phyloP scores from a whole-genome alignment of 306 rosid species.

The Cucurbita argyrosperma region DNA sequence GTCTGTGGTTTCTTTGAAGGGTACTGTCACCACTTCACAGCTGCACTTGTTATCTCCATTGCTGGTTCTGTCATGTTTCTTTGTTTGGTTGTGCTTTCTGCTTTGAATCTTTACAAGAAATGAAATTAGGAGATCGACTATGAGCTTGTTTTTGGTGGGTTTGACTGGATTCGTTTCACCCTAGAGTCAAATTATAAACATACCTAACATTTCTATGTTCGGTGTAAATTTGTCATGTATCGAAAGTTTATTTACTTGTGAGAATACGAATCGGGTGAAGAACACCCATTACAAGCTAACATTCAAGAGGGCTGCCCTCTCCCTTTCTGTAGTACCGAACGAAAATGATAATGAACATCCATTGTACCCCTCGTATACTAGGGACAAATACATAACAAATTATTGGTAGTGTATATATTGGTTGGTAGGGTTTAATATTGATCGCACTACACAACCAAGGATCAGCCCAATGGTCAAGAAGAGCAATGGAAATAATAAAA shows the following conservation, averaged over 20 bases:
- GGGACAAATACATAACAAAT: not conserved
- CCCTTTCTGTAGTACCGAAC: not conserved
- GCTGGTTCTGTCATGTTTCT: constrained; percentile 29
- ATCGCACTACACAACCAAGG: too few species aligned
- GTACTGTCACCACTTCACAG: constrained; percentile 34
- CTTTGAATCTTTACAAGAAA: constrained; percentile 21
- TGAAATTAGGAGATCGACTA: not conserved
- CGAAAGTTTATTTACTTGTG: not conserved
- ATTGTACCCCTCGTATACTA: not conserved
- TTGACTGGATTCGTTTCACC: not conserved
- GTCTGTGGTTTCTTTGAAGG: constrained; percentile 36
- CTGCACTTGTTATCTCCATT: constrained; percentile 32
- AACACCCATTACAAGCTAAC: not conserved
- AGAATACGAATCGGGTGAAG: not conserved
- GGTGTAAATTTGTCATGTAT: not conserved
- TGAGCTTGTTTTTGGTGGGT: not conserved
- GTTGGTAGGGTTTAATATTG: not conserved
- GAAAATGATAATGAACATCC: not conserved
- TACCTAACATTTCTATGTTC: not conserved
- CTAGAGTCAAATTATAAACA: not conserved
- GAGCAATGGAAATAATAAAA: not conserved
- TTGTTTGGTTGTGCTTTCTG: constrained; percentile 22
- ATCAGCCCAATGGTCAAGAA: not conserved
- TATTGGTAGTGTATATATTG: not conserved
- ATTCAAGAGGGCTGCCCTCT: not conserved